phyloP scores from a whole-genome alignment of 139 green algal genomes.

The Closterium sp. region DNA sequence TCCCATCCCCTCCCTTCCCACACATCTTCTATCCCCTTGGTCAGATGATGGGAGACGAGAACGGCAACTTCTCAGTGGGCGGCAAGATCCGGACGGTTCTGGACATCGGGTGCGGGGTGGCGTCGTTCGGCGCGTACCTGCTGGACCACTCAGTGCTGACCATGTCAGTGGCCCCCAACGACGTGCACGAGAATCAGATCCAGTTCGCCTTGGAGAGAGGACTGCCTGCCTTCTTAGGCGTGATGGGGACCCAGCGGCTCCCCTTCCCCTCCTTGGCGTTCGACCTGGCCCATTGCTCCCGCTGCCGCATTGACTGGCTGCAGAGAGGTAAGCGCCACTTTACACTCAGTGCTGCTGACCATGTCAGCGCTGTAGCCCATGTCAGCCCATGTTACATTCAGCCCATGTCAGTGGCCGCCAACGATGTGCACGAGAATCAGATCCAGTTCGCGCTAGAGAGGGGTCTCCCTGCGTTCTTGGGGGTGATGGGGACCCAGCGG shows the following conservation, averaged over 20 bases:
- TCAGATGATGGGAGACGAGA: constrained; percentile 16
- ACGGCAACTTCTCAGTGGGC: constrained; percentile 14
- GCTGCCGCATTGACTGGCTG: constrained; percentile 34
- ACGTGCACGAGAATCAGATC: constrained; percentile 27
- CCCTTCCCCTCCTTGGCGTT: constrained; percentile 1
- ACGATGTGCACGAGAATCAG: constrained; percentile 23
- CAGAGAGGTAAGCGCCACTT: neutral
- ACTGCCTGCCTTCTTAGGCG: constrained; percentile 5
- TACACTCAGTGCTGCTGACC: too few relatives aligned
- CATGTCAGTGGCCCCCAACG: constrained; percentile 30
- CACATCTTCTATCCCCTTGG: neutral
- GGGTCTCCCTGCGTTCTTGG: constrained; percentile 9
- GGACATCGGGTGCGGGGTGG: constrained; percentile 39
- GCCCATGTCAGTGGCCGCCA: constrained; percentile 28
- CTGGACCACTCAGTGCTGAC: constrained; percentile 17
- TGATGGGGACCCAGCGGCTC: constrained; percentile 9
- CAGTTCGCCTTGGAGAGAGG: constrained; percentile 31
- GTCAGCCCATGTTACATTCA: too few relatives aligned
- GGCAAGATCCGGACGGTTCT: constrained; percentile 33
- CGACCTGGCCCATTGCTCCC: constrained; percentile 29
- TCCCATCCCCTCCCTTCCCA: neutral
- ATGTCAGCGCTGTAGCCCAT: too few relatives aligned
- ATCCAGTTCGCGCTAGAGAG: constrained; percentile 31
- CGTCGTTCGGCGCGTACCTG: constrained; percentile 28
- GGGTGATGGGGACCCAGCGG: constrained; percentile 6